Conservation (phyloP, 2,329 filamentous ascomycete species). For the Fusarium subglutinans region DNA sequence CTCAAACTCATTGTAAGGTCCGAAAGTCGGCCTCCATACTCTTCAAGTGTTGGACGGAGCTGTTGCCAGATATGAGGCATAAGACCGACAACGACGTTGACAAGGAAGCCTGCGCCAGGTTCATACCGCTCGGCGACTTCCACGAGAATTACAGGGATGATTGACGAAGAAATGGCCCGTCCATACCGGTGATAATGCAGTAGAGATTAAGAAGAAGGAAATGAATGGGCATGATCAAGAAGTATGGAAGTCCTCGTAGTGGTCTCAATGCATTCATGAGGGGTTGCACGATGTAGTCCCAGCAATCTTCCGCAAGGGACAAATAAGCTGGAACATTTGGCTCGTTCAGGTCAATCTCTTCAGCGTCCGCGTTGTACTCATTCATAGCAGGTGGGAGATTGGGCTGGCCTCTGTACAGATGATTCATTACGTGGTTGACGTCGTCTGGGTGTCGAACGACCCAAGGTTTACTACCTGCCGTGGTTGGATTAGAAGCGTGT, state of each 20-base stretch:
- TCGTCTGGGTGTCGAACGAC: no score
- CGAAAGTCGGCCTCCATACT: no score
- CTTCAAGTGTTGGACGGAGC: not conserved
- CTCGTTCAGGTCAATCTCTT: not conserved
- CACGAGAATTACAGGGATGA: not conserved
- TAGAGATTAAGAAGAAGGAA: not conserved
- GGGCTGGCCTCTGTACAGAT: no score
- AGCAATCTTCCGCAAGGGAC: not conserved
- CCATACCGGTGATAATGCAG: not conserved
- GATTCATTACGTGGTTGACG: no score
- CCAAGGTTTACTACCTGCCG: no score
- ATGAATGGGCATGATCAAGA: not conserved
- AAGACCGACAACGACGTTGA: accelerated
- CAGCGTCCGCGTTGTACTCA: accelerated
- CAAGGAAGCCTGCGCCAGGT: not conserved
- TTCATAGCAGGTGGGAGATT: not conserved
- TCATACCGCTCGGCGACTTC: not conserved
- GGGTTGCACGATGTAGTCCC: not conserved
- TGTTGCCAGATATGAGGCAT: not conserved
- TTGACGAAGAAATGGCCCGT: not conserved
- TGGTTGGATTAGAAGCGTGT: accelerated
- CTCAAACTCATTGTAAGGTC: no score
- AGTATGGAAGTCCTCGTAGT: not conserved
- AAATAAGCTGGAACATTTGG: accelerated
- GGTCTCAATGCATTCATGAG: not conserved